These are phyloP conservation scores for Neurospora tetraspora DNA, from an alignment of 495 filamentous ascomycete species.

Conservation along the genomic window DNA sequence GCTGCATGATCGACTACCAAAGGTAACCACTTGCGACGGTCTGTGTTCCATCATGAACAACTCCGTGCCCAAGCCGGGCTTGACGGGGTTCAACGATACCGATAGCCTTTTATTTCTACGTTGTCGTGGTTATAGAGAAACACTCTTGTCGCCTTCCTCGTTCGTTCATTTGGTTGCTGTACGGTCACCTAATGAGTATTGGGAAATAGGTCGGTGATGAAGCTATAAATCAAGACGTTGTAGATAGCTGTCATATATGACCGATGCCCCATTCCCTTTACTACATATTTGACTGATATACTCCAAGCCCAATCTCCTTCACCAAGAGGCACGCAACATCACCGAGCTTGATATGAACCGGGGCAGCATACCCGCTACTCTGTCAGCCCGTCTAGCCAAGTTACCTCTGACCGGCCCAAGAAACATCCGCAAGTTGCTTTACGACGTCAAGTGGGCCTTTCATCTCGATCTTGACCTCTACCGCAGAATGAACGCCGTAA, in stretches of 20 bases:
- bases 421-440: neutral
- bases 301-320: neutral
- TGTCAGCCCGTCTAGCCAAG: neutral
- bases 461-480: neutral
- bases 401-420: neutral
- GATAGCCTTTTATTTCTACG: neutral
- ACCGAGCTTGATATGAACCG: neutral
- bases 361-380: neutral
- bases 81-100: neutral
- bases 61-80: neutral
- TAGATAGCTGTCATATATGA: neutral
- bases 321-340: neutral
- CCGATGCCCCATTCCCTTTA: neutral
- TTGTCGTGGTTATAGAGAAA: neutral
- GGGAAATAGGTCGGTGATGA: neutral
- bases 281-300: neutral
- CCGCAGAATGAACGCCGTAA: neutral
- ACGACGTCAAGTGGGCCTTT: neutral
- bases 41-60: slow-evolving; percentile 17
- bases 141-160: neutral
- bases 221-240: neutral
- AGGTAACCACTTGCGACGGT: slow-evolving; percentile 18
- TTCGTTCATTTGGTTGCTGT: neutral
- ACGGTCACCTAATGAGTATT: neutral
- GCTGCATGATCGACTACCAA: slow-evolving; percentile 18